Base-by-base conservation (phyloP, 2,329 filamentous ascomycete genomes). In the Acarospora socialis region DNA sequence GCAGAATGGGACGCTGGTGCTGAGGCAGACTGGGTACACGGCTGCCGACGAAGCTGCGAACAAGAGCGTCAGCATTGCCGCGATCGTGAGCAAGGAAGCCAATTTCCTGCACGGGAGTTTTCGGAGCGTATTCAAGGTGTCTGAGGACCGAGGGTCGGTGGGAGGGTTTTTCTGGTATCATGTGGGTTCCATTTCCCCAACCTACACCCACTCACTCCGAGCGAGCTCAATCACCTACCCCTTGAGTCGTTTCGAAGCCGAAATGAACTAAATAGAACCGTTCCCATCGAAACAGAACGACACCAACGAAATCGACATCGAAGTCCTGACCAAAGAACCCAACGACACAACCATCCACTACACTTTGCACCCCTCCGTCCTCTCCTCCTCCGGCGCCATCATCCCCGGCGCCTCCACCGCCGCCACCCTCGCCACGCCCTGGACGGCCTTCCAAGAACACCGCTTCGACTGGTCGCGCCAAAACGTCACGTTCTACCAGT, bases 91-190 rank as follows among this genome's bases (percentile, higher is more conserved):
- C 18, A 32, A 38, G 25, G 37, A 26, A 10, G 33, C 35, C 7
- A 41, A 50, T 32, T 43, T 49, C 21, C 29, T 44, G 6, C 38
- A 49, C 32, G 47, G 47, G 17, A 49, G 46, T 19, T 51, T 48
- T 23, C 37, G 45, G 24, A 34, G 42, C 7, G 40, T 46, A 22
- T 38, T 48, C 28, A 48, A 46, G 28, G 24, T 49, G 26, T 37
- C 46, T 34, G 44, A 45, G 21, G 44, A 42, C 3, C 46, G 47
- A 8, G 47, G 47, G 13, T 45, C 46, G 14, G 46, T 46, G 34
- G 45, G 40, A 7, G 43, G 41, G 20, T 49, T 50, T 26, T 50
- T 50, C 32, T 50, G 48, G 48, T 50, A 49, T 41, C 43, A 42
- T 39, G 48, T 49, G 28, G 22, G 45, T 37, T 23, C 22, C 19